phyloP scores from a whole-genome alignment of 306 rosid genomes.

The Elaeagnus macrophylla region DNA sequence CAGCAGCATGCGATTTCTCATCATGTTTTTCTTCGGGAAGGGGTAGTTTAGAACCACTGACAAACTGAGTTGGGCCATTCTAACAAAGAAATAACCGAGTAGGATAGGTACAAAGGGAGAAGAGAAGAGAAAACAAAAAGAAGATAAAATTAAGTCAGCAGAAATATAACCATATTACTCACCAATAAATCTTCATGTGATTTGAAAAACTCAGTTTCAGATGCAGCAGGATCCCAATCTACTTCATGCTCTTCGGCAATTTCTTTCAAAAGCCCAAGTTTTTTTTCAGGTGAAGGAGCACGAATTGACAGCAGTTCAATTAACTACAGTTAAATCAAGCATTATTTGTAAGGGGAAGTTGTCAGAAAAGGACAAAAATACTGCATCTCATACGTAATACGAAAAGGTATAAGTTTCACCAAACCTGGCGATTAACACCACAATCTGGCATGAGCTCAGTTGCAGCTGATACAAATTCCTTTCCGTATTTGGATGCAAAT shows the following conservation, averaged over 20 bases:
- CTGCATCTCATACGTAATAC: neutral
- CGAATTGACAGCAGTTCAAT: constrained; percentile 81
- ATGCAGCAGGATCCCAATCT: constrained; percentile 90
- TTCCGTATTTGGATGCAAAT: constrained; percentile 79
- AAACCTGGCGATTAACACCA: constrained; percentile 97
- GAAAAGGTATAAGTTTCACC: constrained; percentile 13
- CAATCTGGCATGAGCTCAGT: constrained; percentile 88
- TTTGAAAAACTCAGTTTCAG: constrained; percentile 69
- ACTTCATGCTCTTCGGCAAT: constrained; percentile 84
- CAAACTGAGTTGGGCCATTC: constrained; percentile 62
- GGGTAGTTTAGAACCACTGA: constrained; percentile 50
- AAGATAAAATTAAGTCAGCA: constrained; percentile 5
- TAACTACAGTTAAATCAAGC: constrained; percentile 39
- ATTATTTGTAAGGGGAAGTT: constrained; percentile 20
- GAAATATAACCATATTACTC: constrained; percentile 14
- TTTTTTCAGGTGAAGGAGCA: constrained; percentile 86
- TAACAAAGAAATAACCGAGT: constrained; percentile 29
- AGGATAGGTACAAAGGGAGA: neutral
- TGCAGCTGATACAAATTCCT: constrained; percentile 72
- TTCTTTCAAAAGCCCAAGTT: constrained; percentile 77
- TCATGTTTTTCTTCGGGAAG: constrained; percentile 65
- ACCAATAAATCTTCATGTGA: constrained; percentile 82
- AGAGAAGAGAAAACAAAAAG: constrained; percentile 5
- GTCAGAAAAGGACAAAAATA: constrained; percentile 4
- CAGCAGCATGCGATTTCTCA: constrained; percentile 24